Evolutionary conservation across 371 early-diverging fungal genomes (phyloP).

Genomic region (Mortierella sp.): DNA sequence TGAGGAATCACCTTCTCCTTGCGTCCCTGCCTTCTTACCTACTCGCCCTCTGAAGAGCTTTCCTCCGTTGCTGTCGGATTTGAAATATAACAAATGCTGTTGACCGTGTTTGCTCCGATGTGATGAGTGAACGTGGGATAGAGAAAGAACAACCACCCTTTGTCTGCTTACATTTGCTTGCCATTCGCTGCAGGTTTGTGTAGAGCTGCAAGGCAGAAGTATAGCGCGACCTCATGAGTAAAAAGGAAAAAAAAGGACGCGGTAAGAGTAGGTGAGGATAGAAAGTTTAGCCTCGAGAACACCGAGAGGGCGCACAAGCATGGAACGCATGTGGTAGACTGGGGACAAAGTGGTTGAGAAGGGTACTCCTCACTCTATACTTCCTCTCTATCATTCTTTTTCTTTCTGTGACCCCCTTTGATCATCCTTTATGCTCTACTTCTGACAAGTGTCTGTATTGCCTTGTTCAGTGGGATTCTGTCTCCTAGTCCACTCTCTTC

Average conservation of each 20-base stretch:
- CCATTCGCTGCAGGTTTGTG: too few species aligned
- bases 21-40: constrained; percentile 4
- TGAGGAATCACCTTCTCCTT: constrained; percentile 3
- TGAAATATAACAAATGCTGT: neutral
- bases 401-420: neutral
- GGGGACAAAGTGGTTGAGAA: neutral
- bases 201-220: too few species aligned
- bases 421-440: too few species aligned
- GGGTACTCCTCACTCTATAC: too few species aligned
- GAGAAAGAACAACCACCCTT: too few species aligned
- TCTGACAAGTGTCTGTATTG: neutral
- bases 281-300: too few species aligned
- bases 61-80: constrained; percentile 8
- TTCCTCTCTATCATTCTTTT: neutral
- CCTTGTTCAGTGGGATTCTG: neutral
- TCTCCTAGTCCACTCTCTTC: neutral
- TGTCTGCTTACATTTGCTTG: too few species aligned
- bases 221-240: too few species aligned
- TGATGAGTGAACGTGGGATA: constrained; percentile 4
- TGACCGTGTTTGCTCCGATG: constrained; percentile 1
- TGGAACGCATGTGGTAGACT: neutral
- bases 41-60: neutral
- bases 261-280: too few species aligned
- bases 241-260: too few species aligned
- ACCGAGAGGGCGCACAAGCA: neutral